Base-by-base conservation (phyloP, 768 basidiomycete genomes). In the Kondoa malvinella region DNA sequence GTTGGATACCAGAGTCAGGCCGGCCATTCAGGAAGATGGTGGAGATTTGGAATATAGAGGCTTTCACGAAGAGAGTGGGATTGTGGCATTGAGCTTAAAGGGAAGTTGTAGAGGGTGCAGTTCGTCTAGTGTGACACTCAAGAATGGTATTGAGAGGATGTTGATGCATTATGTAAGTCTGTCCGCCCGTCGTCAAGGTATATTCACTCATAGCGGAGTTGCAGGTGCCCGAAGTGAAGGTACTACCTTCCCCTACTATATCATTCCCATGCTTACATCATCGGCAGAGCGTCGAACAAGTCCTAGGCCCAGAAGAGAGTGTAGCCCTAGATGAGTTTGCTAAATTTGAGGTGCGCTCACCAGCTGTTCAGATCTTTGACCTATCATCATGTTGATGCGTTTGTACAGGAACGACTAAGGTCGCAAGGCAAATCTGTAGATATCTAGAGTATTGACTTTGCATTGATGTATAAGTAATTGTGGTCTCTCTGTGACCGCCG, bases 21-120 rank as follows among this genome's bases (percentile, higher is more conserved):
- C 95, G 3, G 89, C 92, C 2, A 97, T 99, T 69, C 92, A 92
- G 88, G 95, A 97, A 77, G 94, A 99, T 67, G 95, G 95, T 0
- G 95, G 95, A 1, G 95, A 97, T 76, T 92, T 99, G 67, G 94
- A 97, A 78, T 99, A 88, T 76, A 83, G 86, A 34, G 92, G 89
- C 1, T 94, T 97, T 74, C 82, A 83, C 63, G 89, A 94, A 71
- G 84, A 84, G 26, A 77, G 79, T 27, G 88, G 88, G 0, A 74
- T 88, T 32, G 94, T 99, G 3, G 83, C 83, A 75, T 81, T 99
- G 32, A 94, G 87, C 77, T 81, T 99, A 69, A 97, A 97, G 81
- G 95, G 95, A 31, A 94, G 91, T 75, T 99, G 95, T 78, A 81
- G 95, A 76, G 95, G 95, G 16, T 97, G 95, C 76, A 85, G 85